phyloP scores from a whole-genome alignment of 495 filamentous ascomycete genomes.

The Pyrenopolyporus hunteri region DNA sequence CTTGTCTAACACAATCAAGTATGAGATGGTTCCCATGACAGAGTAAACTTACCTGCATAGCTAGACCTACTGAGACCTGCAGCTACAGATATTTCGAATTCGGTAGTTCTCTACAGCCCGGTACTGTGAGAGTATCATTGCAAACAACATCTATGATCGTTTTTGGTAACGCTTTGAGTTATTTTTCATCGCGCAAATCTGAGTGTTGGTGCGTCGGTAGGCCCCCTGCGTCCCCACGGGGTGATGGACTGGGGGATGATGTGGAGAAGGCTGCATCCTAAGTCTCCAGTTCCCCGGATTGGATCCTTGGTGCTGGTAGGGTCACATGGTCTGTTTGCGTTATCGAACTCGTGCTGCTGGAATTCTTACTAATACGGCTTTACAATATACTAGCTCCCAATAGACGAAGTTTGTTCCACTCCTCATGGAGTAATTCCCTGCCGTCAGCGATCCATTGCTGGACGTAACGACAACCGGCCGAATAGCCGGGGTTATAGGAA shows the following conservation, averaged over 20 bases:
- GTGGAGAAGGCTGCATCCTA: conserved; percentile 27
- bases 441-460: conserved; percentile 24
- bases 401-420: neutral
- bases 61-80: too few species aligned
- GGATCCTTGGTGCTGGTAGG: conserved; percentile 18
- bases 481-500: neutral
- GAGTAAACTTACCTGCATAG: too few species aligned
- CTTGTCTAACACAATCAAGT: too few species aligned
- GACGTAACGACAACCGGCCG: neutral
- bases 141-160: neutral
- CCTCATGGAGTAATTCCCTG: neutral
- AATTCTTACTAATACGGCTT: conserved; percentile 4
- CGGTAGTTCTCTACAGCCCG: conserved; percentile 8
- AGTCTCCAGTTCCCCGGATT: conserved; percentile 28
- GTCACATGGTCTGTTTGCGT: conserved; percentile 29
- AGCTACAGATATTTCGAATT: too few species aligned
- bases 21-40: too few species aligned
- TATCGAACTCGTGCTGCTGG: conserved; percentile 7
- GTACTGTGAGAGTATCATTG: neutral
- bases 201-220: neutral
- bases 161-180: conserved; percentile 4
- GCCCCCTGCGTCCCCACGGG: neutral
- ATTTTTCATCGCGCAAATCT: neutral
- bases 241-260: conserved; percentile 16
- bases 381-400: neutral